Evolutionary conservation across 2,329 filamentous ascomycete species (phyloP).

Genomic region (Cytospora piceae): DNA sequence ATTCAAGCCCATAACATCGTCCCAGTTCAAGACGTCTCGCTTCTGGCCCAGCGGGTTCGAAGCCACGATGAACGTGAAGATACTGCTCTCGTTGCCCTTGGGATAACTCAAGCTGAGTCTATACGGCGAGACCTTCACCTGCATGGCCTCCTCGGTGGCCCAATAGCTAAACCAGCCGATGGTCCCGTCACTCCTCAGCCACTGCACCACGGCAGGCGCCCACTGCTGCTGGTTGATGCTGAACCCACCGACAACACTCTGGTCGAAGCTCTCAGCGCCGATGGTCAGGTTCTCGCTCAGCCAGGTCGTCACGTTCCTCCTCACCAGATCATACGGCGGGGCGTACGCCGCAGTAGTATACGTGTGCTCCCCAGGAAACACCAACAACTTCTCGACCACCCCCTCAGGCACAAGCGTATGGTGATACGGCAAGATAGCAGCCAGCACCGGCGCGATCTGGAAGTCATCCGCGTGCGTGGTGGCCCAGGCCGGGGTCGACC

Average conservation of each 20-base stretch:
- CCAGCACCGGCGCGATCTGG: slow-evolving; percentile 59
- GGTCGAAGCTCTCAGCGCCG: slow-evolving; percentile 61
- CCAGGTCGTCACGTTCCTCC: slow-evolving; percentile 64
- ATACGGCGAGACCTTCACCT: slow-evolving; percentile 46
- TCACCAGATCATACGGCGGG: slow-evolving; percentile 59
- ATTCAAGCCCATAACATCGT: slow-evolving; percentile 52
- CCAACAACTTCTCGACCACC: slow-evolving; percentile 45
- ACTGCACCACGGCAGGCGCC: slow-evolving; percentile 64
- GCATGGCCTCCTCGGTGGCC: slow-evolving; percentile 45
- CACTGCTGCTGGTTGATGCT: slow-evolving; percentile 55
- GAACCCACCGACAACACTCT: slow-evolving; percentile 60
- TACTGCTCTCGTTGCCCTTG: slow-evolving; percentile 49
- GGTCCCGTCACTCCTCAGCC: slow-evolving; percentile 41
- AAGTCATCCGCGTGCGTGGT: slow-evolving; percentile 65
- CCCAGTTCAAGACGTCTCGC: slow-evolving; percentile 49
- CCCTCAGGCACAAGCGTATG: slow-evolving; percentile 48
- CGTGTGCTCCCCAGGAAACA: slow-evolving; percentile 57
- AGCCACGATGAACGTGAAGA: slow-evolving; percentile 55
- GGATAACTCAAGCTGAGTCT: slow-evolving; percentile 58
- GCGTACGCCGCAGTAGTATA: slow-evolving; percentile 58
- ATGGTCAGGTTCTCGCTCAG: slow-evolving; percentile 60
- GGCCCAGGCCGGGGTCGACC: slow-evolving; percentile 42
- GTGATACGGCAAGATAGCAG: slow-evolving; percentile 56
- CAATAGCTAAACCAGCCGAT: slow-evolving; percentile 34
- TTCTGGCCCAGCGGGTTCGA: slow-evolving; percentile 45